Evolutionary conservation across 2,329 filamentous ascomycete species (phyloP), one percentile per base, ranked within the genome.

Genomic region (Lachnellula cervina): DNA sequence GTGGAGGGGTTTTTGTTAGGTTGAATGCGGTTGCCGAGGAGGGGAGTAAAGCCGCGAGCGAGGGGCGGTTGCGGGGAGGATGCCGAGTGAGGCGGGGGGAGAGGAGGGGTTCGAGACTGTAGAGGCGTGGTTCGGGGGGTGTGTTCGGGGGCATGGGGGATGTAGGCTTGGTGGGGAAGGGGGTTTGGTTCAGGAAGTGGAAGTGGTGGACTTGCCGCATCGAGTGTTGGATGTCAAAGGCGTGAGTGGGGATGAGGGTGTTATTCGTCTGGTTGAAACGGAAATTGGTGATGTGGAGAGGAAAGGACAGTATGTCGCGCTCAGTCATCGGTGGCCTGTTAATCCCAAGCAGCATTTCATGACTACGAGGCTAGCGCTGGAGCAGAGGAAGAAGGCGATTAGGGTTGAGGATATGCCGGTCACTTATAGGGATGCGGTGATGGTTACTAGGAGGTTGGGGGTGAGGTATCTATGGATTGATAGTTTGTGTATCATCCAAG

Each of bases 341-440:
- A 7, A 38, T n/a, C 35, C 35, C 7, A 13, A 13, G n/a, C 3
- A 38, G n/a, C 35, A 38, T 38, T 38, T 38, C n/a, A 38, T 13
- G 35, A 38, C 35, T 38, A 38, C 35, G 11, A 38, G n/a, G 8
- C n/a, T 7, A 4, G n/a, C 7, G 35, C 11, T 38, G n/a, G 35
- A 38, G 8, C 3, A 38, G 11, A 3, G 35, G 11, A 38, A n/a
- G 35, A 38, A 7, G n/a, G n/a, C 11, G 11, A 38, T 38, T 38
- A 7, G 3, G 7, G 1, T 55, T 5, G 17, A 43, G 38, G 16
- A n/a, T 16, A 23, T 55, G n/a, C 47, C 52, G 2, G 8, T 14
- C 13, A 60, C 47, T 17, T 60, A 55, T 47, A 13, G 43, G 52
- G 43, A 60, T 43, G 56, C 58, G 35, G 49, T 60, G 9, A 34